Conservation (phyloP, 1,139 yeast genomes). For the Kazachstania sp. region DNA sequence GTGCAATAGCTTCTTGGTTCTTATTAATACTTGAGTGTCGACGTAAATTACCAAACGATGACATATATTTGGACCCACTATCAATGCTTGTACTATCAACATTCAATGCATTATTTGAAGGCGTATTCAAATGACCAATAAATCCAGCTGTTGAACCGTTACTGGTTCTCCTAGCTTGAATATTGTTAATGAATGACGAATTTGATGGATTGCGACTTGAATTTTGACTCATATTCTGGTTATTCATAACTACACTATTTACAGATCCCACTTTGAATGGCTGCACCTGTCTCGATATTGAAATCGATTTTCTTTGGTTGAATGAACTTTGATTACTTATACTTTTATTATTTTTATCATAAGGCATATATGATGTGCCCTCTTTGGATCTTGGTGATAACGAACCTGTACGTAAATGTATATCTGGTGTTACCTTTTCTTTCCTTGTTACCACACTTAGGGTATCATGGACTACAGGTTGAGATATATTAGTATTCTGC, state of each 20-base stretch:
- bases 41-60: slow-evolving; percentile 34
- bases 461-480: not conserved
- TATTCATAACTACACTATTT: slow-evolving; percentile 37
- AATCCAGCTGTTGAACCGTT: slow-evolving; percentile 21
- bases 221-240: slow-evolving; percentile 19
- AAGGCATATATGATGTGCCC: slow-evolving; percentile 11
- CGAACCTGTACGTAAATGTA: slow-evolving; percentile 16
- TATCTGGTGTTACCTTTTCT: not conserved
- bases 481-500: not conserved
- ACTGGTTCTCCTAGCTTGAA: slow-evolving; percentile 30
- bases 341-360: slow-evolving; percentile 6
- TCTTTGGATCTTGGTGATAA: slow-evolving; percentile 24
- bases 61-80: slow-evolving; percentile 33
- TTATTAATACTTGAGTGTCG: slow-evolving; percentile 33
- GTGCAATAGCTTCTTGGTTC: slow-evolving; percentile 24
- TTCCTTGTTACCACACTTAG: not conserved
- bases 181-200: slow-evolving; percentile 32
- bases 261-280: slow-evolving; percentile 59
- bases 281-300: slow-evolving; percentile 35
- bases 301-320: slow-evolving; percentile 18
- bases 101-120: slow-evolving; percentile 10
- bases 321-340: slow-evolving; percentile 7
- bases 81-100: slow-evolving; percentile 32
- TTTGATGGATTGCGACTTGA: slow-evolving; percentile 34
- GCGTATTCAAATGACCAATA: not conserved